These are phyloP conservation scores for Hypoxylon sp. DNA, from an alignment of 2,329 filamentous ascomycete genomes.

Conservation along the genomic window DNA sequence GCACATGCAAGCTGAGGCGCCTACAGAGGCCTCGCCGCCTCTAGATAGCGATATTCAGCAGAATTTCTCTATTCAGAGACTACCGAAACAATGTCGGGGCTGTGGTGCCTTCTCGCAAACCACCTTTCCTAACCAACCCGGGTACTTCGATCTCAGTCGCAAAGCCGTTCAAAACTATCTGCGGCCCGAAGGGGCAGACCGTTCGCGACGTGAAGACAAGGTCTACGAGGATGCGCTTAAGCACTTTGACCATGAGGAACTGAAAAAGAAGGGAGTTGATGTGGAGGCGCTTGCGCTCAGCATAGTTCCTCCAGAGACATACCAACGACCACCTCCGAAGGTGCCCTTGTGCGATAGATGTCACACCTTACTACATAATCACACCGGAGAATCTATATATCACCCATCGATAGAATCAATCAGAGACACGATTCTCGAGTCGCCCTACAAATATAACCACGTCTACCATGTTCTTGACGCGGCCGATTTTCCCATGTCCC, in stretches of 20 bases:
- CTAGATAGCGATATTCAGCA: slow-evolving; percentile 5
- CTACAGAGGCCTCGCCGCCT: slow-evolving; percentile 9
- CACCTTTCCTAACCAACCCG: slow-evolving; percentile 64
- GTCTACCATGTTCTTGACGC: slow-evolving; percentile 96
- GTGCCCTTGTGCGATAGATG: slow-evolving; percentile 87
- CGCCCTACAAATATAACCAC: slow-evolving; percentile 91
- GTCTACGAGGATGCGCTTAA: slow-evolving; percentile 64
- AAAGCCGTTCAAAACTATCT: slow-evolving; percentile 67
- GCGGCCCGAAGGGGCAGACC: slow-evolving; percentile 48
- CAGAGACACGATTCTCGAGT: slow-evolving; percentile 86
- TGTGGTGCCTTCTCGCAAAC: slow-evolving; percentile 77
- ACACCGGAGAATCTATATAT: slow-evolving; percentile 77
- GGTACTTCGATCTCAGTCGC: slow-evolving; percentile 69
- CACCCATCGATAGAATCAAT: slow-evolving; percentile 88
- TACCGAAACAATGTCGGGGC: slow-evolving; percentile 73
- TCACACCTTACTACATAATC: slow-evolving; percentile 84
- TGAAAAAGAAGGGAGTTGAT: slow-evolving; percentile 64
- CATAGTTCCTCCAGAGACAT: slow-evolving; percentile 45
- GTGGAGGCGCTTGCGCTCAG: slow-evolving; percentile 56
- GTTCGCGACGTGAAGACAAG: slow-evolving; percentile 59
- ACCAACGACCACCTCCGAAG: slow-evolving; percentile 49
- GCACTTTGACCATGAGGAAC: slow-evolving; percentile 58
- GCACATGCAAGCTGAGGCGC: slow-evolving; percentile 49
- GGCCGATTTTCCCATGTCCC: slow-evolving; percentile 95
- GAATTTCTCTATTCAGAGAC: slow-evolving; percentile 42